Base-by-base conservation (phyloP, 495 filamentous ascomycete species). In the Penicillium longicatenatum region DNA sequence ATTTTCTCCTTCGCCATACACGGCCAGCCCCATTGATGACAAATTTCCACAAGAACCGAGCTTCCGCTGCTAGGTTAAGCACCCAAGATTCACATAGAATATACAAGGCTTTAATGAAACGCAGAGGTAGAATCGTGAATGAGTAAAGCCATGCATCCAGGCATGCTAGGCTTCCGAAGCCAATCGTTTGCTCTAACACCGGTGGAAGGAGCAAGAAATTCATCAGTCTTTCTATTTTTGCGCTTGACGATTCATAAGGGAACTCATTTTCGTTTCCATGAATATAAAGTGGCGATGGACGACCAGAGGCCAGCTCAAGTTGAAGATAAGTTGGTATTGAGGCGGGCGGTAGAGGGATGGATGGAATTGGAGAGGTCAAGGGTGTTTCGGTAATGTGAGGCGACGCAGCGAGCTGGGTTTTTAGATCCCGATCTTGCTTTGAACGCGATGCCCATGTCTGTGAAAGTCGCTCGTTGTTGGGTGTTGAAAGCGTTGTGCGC, bases 141-240 rank as follows among this genome's bases (percentile, higher is more conserved):
- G 92, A 92, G 72, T 95, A 92, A 5, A 98, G 81, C 94, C 93
- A 99, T n/a, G 92, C 88, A 75, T 99, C 94, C 30, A 98, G 77
- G 70, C 94, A 98, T 29, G 93, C 91, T 21, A 97, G 66, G 10
- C 88, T 84, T 7, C 94, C 94, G 75, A 99, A 98, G 62, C 83
- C 85, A 19, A 99, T 79, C 1, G 91, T 83, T 53, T 87, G 84
- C 73, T 99, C 94, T n/a, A 99, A 76, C 50, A 86, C 87, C 8
- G 82, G 84, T 8, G 93, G 91, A 6, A 98, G 77, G 19, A 91
- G 73, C 8, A 98, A 75, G 69, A 97, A 93, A 68, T 98, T 97
- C 55, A 88, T 77, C n/a, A 99, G 79, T 46, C 94, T 85, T 67
- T 98, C 92, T 52, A 98, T 87, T 65, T 97, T 97, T 63, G 97